Percentiles rank a stretch among this genome's conserved stretches.
phyloP scores from a whole-genome alignment of 768 basidiomycete genomes.

The Trametes meyenii region DNA sequence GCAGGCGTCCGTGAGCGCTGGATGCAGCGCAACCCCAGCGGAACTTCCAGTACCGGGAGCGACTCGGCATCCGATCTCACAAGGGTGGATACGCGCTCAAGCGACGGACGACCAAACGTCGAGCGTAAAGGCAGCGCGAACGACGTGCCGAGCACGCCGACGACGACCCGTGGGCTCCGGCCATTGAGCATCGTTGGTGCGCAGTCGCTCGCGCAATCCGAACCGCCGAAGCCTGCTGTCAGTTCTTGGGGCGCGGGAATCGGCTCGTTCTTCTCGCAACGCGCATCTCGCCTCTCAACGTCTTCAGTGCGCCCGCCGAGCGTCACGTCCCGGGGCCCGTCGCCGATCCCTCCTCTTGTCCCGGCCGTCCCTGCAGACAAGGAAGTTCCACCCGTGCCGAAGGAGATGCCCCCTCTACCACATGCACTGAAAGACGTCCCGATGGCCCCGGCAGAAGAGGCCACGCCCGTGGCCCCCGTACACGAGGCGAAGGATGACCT shows the following conservation, averaged over 20 bases:
- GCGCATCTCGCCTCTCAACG: slow-evolving; percentile 40
- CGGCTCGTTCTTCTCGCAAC: slow-evolving; percentile 50
- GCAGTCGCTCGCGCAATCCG: slow-evolving; percentile 26
- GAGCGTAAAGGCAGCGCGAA: slow-evolving; percentile 1
- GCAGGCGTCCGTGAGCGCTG: slow-evolving; percentile 85
- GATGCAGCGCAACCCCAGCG: slow-evolving; percentile 43
- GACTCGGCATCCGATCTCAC: slow-evolving; percentile 17
- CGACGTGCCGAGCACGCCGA: slow-evolving; percentile 20
- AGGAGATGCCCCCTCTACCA: slow-evolving; percentile 15
- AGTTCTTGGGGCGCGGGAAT: slow-evolving; percentile 48
- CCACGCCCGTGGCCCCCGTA: background rate
- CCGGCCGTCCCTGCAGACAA: slow-evolving; percentile 16
- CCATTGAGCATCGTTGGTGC: slow-evolving; percentile 34
- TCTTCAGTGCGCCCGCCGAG: slow-evolving; percentile 17
- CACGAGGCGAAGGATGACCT: background rate
- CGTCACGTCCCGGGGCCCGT: slow-evolving; percentile 19
- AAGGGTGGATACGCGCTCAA: slow-evolving; percentile 18
- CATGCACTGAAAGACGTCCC: background rate
- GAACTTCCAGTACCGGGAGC: slow-evolving; percentile 18
- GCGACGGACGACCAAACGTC: slow-evolving; percentile 1
- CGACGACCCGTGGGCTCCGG: slow-evolving; percentile 27
- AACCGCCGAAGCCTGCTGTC: slow-evolving; percentile 35
- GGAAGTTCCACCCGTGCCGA: slow-evolving; percentile 17
- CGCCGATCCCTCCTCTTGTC: slow-evolving; percentile 23
- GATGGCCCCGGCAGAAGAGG: background rate